Evolutionary conservation across 2,329 filamentous ascomycete genomes (phyloP), one percentile per base, ranked within the genome.

Genomic region (Aspergillus sp.): DNA sequence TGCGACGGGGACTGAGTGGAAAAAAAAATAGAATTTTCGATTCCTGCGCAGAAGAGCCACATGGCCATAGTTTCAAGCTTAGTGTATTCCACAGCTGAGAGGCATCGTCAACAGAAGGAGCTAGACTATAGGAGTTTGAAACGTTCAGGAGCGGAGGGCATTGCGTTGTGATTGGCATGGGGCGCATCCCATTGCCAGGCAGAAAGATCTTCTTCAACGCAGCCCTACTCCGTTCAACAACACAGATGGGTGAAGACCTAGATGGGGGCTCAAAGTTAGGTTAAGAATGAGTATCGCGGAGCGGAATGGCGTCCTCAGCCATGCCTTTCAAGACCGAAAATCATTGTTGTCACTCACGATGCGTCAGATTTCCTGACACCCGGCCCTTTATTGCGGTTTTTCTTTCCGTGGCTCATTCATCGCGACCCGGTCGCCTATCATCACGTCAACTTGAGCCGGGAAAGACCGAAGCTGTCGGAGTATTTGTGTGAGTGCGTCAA

Each of bases 91-190:
- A 38, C 35, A 38, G 35, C 35, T 14, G 35, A 7, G 9, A 38
- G 16, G 5, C 14, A 2, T 38, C 35, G 35, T 38, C 16, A 38
- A 38, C 35, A 17, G 35, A 17, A 8, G 35, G 6, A 38, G 35
- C n/a, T n/a, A n/a, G n/a, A n/a, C 33, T 35, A 38, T 14, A 24
- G 16, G 13, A 13, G 10, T n/a, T 50, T 60, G 51, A 60, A 54
- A 51, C 17, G 50, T 30, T 45, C n/a, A 35, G 17, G 7, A 8
- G 10, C 44, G 16, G 35, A 38, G 16, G 35, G 14, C 11, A 8
- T 13, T n/a, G 33, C 4, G 9, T 10, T 16, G 35, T 19, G 41
- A 30, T 22, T 20, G 14, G 32, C 3, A 44, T 48, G 38, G 32
- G 45, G 33, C 40, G 41, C 47, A 14, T 41, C 49, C 48, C 42